Evolutionary conservation across 495 filamentous ascomycete species (phyloP).

Genomic region (Hypoxylon rickii): DNA sequence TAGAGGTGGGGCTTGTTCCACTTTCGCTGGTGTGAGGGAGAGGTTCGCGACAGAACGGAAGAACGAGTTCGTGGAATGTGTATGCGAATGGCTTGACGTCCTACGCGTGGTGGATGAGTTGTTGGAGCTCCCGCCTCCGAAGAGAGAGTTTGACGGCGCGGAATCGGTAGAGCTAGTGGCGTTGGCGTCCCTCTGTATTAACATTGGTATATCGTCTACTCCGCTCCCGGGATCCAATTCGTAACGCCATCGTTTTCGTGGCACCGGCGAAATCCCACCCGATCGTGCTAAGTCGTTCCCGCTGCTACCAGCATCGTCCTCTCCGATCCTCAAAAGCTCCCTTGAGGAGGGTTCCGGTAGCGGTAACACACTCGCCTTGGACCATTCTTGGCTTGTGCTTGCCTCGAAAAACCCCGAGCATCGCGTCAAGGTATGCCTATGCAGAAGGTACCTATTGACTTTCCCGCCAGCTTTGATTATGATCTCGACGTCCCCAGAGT

Average conservation of each 20-base stretch:
- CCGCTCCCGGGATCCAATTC: conserved; percentile 78
- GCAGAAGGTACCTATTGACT: conserved; percentile 82
- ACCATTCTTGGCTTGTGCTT: conserved; percentile 86
- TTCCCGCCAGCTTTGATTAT: conserved; percentile 69
- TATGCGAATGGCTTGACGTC: conserved; percentile 56
- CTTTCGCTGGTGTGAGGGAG: conserved; percentile 53
- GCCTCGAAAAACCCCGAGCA: conserved; percentile 94
- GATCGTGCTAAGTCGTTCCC: conserved; percentile 26
- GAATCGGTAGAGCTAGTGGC: conserved; percentile 16
- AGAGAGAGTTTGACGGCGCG: conserved; percentile 44
- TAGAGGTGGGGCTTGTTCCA: conserved; percentile 45
- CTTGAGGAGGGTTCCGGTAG: conserved; percentile 39
- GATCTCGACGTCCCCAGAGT: conserved; percentile 91
- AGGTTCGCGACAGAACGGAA: conserved; percentile 86
- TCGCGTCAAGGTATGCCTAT: conserved; percentile 80
- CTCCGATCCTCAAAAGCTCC: conserved; percentile 60
- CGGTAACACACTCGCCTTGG: conserved; percentile 51
- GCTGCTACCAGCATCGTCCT: conserved; percentile 51
- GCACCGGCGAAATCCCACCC: conserved; percentile 33
- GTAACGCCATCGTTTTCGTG: conserved; percentile 77
- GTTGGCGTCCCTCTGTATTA: conserved; percentile 71
- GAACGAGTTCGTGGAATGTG: conserved; percentile 67
- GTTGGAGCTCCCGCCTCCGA: conserved; percentile 44
- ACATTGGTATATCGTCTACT: conserved; percentile 80
- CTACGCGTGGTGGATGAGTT: conserved; percentile 21